Percentiles rank a stretch among this genome's conserved stretches.
Evolutionary conservation across 768 basidiomycete genomes (phyloP).

Genomic region (Psilocybe azurescens): DNA sequence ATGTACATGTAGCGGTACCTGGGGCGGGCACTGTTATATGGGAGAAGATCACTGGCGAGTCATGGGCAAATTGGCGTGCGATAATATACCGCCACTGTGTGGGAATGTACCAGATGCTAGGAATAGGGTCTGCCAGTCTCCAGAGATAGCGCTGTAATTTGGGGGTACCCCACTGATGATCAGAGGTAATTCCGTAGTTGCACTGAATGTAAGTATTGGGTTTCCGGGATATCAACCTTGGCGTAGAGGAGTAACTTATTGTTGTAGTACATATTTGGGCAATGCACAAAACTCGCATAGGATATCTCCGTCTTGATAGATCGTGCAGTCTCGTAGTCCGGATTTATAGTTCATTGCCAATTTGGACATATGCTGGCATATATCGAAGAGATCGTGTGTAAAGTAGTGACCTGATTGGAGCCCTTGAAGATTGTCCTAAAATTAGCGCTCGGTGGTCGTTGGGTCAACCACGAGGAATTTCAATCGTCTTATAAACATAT

Average conservation of each 20-base stretch:
- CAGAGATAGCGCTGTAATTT: neutral
- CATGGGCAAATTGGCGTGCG: neutral
- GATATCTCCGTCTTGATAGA: neutral
- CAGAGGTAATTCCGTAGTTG: neutral
- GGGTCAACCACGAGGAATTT: neutral
- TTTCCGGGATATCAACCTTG: neutral
- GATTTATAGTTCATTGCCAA: neutral
- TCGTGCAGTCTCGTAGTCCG: constrained; percentile 1
- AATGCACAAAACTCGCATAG: neutral
- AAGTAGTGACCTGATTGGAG: constrained; percentile 1
- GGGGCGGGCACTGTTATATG: neutral
- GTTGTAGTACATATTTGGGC: neutral
- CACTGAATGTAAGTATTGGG: neutral
- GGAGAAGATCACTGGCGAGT: neutral
- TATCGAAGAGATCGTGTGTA: neutral
- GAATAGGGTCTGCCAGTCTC: neutral
- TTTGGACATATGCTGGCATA: neutral
- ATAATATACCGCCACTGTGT: neutral
- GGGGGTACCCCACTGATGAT: neutral
- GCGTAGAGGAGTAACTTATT: neutral
- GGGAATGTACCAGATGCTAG: neutral
- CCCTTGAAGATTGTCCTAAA: neutral
- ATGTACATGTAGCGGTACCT: too few relatives aligned
- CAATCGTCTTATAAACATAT: neutral
- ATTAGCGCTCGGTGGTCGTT: neutral